phyloP scores from a whole-genome alignment of 257 asterid species.

The Solanum lycopersicoides region DNA sequence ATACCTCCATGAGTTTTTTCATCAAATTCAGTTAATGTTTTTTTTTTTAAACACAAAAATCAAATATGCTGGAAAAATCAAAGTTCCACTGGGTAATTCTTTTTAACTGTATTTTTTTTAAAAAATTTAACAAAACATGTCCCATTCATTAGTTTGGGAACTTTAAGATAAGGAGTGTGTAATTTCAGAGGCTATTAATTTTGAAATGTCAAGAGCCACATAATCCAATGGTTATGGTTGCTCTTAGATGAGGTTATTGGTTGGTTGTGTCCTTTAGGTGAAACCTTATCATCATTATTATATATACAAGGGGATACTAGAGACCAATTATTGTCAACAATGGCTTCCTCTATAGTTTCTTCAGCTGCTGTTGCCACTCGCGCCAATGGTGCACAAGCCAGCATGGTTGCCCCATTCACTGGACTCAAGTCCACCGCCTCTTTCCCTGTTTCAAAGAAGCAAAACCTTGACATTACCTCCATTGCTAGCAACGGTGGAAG shows the following conservation, averaged over 20 bases:
- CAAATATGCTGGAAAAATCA: background rate
- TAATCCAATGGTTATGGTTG: constrained; percentile 19
- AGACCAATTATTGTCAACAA: background rate
- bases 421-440: constrained; percentile 24
- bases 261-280: background rate
- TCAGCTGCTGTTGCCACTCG: constrained; percentile 12
- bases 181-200: background rate
- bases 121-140: background rate
- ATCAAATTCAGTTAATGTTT: background rate
- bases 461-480: constrained; percentile 20
- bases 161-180: background rate
- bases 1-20: background rate
- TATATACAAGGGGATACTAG: constrained; percentile 4
- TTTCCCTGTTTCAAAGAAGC: constrained; percentile 12
- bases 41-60: background rate
- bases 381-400: constrained; percentile 16
- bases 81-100: background rate
- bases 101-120: background rate
- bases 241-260: background rate
- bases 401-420: constrained; percentile 28
- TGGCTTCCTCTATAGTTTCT: constrained; percentile 38
- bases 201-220: constrained; percentile 12
- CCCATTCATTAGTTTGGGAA: background rate
- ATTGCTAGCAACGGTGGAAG: constrained; percentile 35
- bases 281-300: constrained; percentile 8